phyloP scores from a whole-genome alignment of 441 rosid genomes.

The Capsella rubella region DNA sequence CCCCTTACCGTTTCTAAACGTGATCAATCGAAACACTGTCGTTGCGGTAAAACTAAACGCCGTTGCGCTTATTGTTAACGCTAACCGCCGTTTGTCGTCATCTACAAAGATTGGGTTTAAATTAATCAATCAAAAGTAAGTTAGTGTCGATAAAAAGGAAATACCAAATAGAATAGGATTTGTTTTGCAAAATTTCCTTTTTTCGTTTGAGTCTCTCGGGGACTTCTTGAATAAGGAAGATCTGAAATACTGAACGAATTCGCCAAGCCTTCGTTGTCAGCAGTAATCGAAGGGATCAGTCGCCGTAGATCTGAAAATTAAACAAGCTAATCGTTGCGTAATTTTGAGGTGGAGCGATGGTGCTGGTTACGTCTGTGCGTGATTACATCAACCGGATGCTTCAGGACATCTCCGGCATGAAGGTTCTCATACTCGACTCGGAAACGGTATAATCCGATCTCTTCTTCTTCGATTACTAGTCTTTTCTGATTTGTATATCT shows the following conservation, averaged over 20 bases:
- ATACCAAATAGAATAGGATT: not conserved
- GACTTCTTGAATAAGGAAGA: slow-evolving; percentile 26
- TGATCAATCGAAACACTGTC: not conserved
- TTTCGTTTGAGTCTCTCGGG: slow-evolving; percentile 20
- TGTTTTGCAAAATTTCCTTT: not conserved
- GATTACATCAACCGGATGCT: slow-evolving; percentile 93
- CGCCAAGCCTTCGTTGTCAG: slow-evolving; percentile 2
- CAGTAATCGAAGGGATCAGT: slow-evolving; percentile 12
- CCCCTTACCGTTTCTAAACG: not conserved
- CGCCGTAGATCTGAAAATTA: slow-evolving; percentile 42
- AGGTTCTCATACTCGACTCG: slow-evolving; percentile 95
- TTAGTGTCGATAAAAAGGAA: not conserved
- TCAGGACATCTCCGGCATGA: slow-evolving; percentile 98
- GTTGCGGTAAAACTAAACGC: not conserved
- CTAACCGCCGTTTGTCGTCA: slow-evolving; percentile 2
- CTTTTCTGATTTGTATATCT: slow-evolving; percentile 13
- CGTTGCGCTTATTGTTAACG: not conserved
- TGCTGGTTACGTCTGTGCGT: slow-evolving; percentile 76
- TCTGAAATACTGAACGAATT: slow-evolving; percentile 25
- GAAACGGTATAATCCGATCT: slow-evolving; percentile 66
- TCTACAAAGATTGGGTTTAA: slow-evolving; percentile 2
- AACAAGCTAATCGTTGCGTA: not conserved
- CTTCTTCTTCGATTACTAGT: not conserved
- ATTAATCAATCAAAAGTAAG: not conserved
- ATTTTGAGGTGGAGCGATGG: slow-evolving; percentile 55